Base-by-base conservation (phyloP, 225 moss, liverwort and hornwort species). In the Anthoceros angustus region DNA sequence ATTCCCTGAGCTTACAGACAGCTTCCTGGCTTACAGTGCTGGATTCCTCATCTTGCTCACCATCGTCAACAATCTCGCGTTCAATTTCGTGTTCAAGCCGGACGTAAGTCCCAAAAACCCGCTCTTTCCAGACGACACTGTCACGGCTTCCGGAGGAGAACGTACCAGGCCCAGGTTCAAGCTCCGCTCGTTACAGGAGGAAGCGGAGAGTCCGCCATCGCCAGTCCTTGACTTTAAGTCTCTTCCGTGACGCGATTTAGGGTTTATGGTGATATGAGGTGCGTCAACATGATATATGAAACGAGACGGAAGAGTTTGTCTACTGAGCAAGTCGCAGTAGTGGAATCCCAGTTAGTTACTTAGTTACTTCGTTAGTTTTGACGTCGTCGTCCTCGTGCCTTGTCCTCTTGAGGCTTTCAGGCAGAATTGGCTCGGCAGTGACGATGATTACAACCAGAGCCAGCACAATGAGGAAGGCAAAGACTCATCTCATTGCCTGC, bases 401-500 rank as follows among this genome's bases (percentile, higher is more conserved):
- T 9, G 64, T 67, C 50, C 64, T 76, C 63, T 81, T 70, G 43
- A 76, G 20, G 14, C 77, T 68, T 39, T 55, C 67, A 4, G 85
- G 85, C 75, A 87, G 73, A 42, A 81, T 43, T 24, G 77, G 79
- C 32, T 77, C 77, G 0, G 70, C 68, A 18, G 83, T 77, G 14
- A 42, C 18, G 43, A 85, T 0, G 55, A 71, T 41, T 48, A 72
- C 61, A 25, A 76, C 0, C 25, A 79, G 66, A 48, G 67, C 68
- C 21, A 76, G 0, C 38, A 26, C 42, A 0, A 70, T 69, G 24
- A 78, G 26, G 11, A 15, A 42, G 62, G 85, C 75, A 74, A 83
- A 87, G 8, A 87, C 76, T 0, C n/a, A 87, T 65, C 38, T 87
- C 72, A 39, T 72, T 78, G 14, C 87, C 87, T 87, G 87, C 76